Evolutionary conservation across 768 basidiomycete genomes (phyloP).

Genomic region (Grammothele lineata): DNA sequence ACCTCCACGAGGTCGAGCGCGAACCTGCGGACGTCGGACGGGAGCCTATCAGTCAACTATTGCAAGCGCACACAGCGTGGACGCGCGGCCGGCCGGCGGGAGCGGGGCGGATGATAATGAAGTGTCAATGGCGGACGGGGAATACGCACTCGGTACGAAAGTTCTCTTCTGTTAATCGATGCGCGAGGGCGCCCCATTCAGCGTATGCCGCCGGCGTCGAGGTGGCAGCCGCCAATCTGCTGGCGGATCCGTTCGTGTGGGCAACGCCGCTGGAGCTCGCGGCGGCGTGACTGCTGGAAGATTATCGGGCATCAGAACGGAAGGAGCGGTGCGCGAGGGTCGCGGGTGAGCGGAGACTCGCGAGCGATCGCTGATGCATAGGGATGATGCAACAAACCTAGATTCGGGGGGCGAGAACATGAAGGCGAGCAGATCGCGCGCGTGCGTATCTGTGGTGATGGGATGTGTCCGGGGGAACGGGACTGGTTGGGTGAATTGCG

Average conservation of each 20-base stretch:
- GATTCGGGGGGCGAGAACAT: constrained; percentile 72
- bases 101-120: too few relatives aligned
- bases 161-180: constrained; percentile 63
- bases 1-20: constrained; percentile 92
- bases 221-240: constrained; percentile 16
- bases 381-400: constrained; percentile 23
- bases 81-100: too few relatives aligned
- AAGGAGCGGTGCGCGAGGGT: background rate
- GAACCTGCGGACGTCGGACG: constrained; percentile 53
- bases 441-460: constrained; percentile 55
- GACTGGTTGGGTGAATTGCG: constrained; percentile 27
- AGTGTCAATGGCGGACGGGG: background rate
- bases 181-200: constrained; percentile 73
- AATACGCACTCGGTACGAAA: constrained; percentile 80
- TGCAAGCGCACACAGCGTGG: background rate
- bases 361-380: too few relatives aligned
- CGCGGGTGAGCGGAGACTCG: constrained; percentile 7
- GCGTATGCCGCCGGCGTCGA: constrained; percentile 44
- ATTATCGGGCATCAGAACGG: constrained; percentile 8
- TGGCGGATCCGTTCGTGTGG: constrained; percentile 11
- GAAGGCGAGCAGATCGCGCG: constrained; percentile 64
- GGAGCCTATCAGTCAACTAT: constrained; percentile 3
- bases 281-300: too few relatives aligned
- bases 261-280: background rate
- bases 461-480: constrained; percentile 32